Conservation (phyloP, 176 grass and related monocot genomes). For the Ampelocalamus luodianensis region DNA sequence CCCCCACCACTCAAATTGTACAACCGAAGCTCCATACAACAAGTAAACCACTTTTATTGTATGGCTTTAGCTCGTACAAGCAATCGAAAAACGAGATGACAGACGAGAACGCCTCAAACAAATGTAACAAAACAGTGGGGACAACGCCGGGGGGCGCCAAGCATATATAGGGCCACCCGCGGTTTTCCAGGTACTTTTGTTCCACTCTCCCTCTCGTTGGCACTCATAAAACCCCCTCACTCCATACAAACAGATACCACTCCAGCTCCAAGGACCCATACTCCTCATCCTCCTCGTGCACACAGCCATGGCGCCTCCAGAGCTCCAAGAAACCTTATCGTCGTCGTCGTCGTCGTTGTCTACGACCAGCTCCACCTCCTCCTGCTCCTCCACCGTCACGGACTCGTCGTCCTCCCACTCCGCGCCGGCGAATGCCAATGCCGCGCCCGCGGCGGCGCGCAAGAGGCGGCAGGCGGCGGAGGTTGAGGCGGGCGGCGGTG, state of each 20-base stretch:
- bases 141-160: conserved; percentile 4
- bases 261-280: conserved; percentile 24
- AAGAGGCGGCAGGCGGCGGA: conserved; percentile 27
- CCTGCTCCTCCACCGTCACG: conserved; percentile 59
- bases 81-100: neutral
- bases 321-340: conserved; percentile 56
- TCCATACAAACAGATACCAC: conserved; percentile 49
- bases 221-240: conserved; percentile 52
- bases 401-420: conserved; percentile 51
- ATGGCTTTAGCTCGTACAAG: neutral
- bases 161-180: conserved; percentile 27
- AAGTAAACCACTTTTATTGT: conserved; percentile 4
- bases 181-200: conserved; percentile 15
- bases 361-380: conserved; percentile 46
- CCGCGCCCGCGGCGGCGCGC: neutral
- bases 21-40: neutral
- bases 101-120: neutral
- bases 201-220: conserved; percentile 3
- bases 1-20: no score
- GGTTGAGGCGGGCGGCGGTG: neutral
- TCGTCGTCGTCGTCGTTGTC: conserved; percentile 47
- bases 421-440: conserved; percentile 44
- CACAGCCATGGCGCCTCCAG: conserved; percentile 40
- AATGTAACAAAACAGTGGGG: conserved; percentile 28
- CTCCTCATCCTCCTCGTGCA: conserved; percentile 10